A percentile compares a stretch with the other conserved stretches of the same genome.
These are phyloP conservation scores for Malus fusca DNA, from an alignment of 306 rosid genomes.

Conservation along the genomic window DNA sequence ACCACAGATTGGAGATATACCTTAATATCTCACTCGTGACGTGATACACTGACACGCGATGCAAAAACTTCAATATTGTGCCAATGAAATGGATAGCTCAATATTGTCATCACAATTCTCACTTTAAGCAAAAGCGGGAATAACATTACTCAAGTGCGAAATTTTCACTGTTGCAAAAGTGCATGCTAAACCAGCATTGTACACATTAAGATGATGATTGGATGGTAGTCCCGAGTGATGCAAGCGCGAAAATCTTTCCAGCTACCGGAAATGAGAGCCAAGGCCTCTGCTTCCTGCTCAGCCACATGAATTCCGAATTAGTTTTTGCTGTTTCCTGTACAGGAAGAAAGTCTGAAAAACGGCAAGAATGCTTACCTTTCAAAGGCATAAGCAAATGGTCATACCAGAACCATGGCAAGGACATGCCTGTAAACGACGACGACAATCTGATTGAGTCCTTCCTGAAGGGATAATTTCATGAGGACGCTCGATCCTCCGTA, in stretches of 20 bases:
- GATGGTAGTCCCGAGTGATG: constrained; percentile 31
- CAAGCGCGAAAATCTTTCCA: constrained; percentile 20
- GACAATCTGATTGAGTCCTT: constrained; percentile 26
- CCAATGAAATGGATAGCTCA: too few relatives aligned
- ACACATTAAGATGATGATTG: constrained; percentile 16
- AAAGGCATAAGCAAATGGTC: constrained; percentile 19
- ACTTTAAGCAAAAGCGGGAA: constrained; percentile 4
- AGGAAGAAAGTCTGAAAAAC: neutral
- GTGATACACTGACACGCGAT: too few relatives aligned
- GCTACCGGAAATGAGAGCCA: constrained; percentile 7
- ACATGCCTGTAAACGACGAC: constrained; percentile 31
- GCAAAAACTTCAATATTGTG: too few relatives aligned
- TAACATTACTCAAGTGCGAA: constrained; percentile 27
- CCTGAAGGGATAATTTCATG: constrained; percentile 11
- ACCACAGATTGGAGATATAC: too few relatives aligned
- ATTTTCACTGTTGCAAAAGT: constrained; percentile 28
- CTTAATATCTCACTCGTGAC: too few relatives aligned
- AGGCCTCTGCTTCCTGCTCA: too few relatives aligned
- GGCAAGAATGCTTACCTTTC: constrained; percentile 15
- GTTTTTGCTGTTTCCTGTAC: neutral
- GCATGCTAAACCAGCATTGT: constrained; percentile 23
- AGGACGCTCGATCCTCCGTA: constrained; percentile 10
- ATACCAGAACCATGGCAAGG: constrained; percentile 19
- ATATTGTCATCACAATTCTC: too few relatives aligned
- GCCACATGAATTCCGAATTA: neutral